These are phyloP conservation scores for Rubroshorea leprosula DNA, from an alignment of 345 rosid genomes.

Conservation along the genomic window DNA sequence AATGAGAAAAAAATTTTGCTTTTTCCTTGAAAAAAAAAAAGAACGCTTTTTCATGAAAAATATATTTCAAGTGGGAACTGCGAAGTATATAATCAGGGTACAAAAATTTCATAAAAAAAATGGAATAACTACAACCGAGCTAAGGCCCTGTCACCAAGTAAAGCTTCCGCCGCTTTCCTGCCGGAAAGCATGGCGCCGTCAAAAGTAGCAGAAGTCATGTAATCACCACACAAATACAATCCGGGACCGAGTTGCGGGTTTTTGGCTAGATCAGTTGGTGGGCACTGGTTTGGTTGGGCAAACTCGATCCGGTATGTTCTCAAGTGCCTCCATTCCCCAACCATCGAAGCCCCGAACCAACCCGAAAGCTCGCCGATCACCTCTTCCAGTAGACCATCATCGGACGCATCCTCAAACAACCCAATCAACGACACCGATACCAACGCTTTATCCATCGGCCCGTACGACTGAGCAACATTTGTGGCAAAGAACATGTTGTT, in stretches of 20 bases:
- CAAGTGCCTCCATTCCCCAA: conserved; percentile 64
- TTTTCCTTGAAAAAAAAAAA: no score
- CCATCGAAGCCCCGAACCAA: conserved; percentile 59
- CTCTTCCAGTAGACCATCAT: conserved; percentile 42
- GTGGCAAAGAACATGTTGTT: conserved; percentile 90
- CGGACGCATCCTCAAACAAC: conserved; percentile 40
- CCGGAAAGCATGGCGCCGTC: conserved; percentile 93
- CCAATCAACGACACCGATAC: conserved; percentile 83
- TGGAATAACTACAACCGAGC: no score
- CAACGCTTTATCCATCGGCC: conserved; percentile 59
- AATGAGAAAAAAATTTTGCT: no score
- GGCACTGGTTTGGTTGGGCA: conserved; percentile 83
- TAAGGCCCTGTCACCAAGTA: conserved; percentile 48
- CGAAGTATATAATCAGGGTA: no score
- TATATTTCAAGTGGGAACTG: no score
- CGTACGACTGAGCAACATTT: conserved; percentile 75
- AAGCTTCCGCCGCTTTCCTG: conserved; percentile 68
- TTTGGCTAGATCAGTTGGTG: conserved; percentile 68
- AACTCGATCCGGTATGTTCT: conserved; percentile 61
- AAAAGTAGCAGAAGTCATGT: conserved; percentile 73
- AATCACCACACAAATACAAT: conserved; percentile 68
- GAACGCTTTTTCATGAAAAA: no score
- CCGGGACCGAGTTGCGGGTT: conserved; percentile 36
- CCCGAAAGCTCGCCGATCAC: conserved; percentile 52
- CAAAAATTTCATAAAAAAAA: no score